Evolutionary conservation across 495 filamentous ascomycete species (phyloP), one percentile per base, ranked within the genome.

Genomic region (Talaromyces stipitatus): DNA sequence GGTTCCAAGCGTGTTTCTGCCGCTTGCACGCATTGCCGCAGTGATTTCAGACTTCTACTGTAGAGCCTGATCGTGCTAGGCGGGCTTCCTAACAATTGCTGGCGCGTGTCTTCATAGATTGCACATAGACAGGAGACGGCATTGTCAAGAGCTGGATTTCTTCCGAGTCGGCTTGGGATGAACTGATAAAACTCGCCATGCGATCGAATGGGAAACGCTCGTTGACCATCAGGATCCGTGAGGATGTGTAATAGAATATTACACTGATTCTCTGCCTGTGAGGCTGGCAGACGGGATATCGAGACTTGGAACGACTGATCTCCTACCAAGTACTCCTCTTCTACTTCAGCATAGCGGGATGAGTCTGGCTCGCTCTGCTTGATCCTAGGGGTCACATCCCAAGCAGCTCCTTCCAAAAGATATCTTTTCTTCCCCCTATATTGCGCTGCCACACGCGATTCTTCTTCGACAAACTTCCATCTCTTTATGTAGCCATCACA

Each of bases 401-500:
- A 48, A 48, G 9, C 3, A 48, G 45, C 45, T 11, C 24, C 45
- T 48, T 48, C 45, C 45, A 48, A 26, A n/a, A 48, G 45, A 22
- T 48, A 48, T 10, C 18, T 48, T 48, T 48, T 48, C 18, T 48
- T 48, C 5, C 11, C 32, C 32, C 32, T 4, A 26, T 48, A 48
- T 2, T 20, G 20, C 24, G 45, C 45, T 4, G 45, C 45, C 5
- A 48, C 3, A 22, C 45, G 45, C 45, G 45, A 26, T 20, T 22
- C 45, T 48, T 48, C 45, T 23, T 48, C 45, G 20, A 48, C 45
- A 48, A 48, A 48, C 45, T 48, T 48, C 45, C 45, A 48, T 26
- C 45, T 48, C 45, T 22, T 48, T 0, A 22, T 8, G 9, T 48
- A 48, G 5, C 45, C 45, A 48, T 48, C 18, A 26, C 45, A 48